phyloP scores from a whole-genome alignment of 768 basidiomycete genomes.

The Cantharellus cinnabarinus region DNA sequence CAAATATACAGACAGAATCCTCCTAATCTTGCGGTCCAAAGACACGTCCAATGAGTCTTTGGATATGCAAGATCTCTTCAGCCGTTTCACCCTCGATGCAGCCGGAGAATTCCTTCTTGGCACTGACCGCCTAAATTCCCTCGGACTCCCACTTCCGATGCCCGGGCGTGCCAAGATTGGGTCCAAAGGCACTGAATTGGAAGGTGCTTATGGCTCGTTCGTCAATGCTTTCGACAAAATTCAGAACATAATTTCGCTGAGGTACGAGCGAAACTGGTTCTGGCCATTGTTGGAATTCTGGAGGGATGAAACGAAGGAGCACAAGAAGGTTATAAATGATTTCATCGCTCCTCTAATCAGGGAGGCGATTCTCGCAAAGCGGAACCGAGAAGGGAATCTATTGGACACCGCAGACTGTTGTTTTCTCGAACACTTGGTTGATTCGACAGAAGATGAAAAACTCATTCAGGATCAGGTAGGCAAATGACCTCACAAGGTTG shows the following conservation, averaged over 20 bases:
- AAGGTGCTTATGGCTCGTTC: constrained; percentile 1
- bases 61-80: constrained; percentile 7
- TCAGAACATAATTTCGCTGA: not conserved
- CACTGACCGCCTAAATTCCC: not conserved
- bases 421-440: constrained; percentile 14
- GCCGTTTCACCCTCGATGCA: constrained; percentile 7
- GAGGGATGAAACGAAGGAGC: not conserved
- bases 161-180: not conserved
- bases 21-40: constrained; percentile 10
- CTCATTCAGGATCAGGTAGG: constrained; percentile 1
- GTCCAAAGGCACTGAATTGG: not conserved
- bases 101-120: constrained; percentile 8
- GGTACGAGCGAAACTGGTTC: not conserved
- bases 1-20: constrained; percentile 7
- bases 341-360: constrained; percentile 2
- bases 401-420: not conserved
- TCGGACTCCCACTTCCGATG: constrained; percentile 6
- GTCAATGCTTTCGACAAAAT: constrained; percentile 5
- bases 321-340: not conserved
- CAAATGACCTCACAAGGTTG: not conserved
- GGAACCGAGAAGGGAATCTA: not conserved
- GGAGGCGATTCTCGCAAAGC: constrained; percentile 1
- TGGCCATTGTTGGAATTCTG: constrained; percentile 3
- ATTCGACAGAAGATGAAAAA: not conserved
- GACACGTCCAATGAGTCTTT: constrained; percentile 10